Evolutionary conservation across 2,329 filamentous ascomycete species (phyloP), one percentile per base, ranked within the genome.

Genomic region (Cladosporium austrohemisphaericum): DNA sequence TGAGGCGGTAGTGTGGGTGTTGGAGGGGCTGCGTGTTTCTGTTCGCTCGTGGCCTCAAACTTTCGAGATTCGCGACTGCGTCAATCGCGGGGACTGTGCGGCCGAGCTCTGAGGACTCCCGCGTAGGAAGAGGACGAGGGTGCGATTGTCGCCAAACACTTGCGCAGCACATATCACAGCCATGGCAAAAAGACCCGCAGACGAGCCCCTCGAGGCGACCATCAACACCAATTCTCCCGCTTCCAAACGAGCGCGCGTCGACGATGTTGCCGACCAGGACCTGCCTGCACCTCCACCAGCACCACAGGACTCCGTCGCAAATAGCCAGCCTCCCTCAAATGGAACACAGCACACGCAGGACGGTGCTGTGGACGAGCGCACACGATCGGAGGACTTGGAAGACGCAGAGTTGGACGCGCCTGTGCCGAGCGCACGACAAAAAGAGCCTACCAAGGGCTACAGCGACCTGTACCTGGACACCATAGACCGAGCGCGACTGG

Each of bases 391-490:
- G 10, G 65, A 69, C 9, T 52, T 57, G 6, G 66, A 65, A 5
- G 62, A 73, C 13, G 69, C 71, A 49, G 63, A 60, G 3, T 57
- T 61, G 0, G 61, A 65, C 16, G 59, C 64, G 6, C 56, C 59
- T 18, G 56, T 60, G 18, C 52, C 57, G 22, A 52, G 64, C 36
- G 33, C 26, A 63, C 65, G 38, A 54, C 71, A 41, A 59, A 65
- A 35, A 76, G 71, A n/a, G 75, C 90, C 92, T 13, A 81, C 87
- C 26, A 86, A 86, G 66, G 92, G 92, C 54, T 98, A 96, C 73
- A 85, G 86, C 62, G 92, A 98, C 68, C 83, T 98, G 22, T 98
- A 98, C 68, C 86, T 98, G 59, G 93, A 98, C 74, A 97, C 93
- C 10, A 94, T 98, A 71, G 84, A 95, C 68, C 88, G 93, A 62